phyloP scores from a whole-genome alignment of 2,329 filamentous ascomycete species.

The Pyrenophora graminea region DNA sequence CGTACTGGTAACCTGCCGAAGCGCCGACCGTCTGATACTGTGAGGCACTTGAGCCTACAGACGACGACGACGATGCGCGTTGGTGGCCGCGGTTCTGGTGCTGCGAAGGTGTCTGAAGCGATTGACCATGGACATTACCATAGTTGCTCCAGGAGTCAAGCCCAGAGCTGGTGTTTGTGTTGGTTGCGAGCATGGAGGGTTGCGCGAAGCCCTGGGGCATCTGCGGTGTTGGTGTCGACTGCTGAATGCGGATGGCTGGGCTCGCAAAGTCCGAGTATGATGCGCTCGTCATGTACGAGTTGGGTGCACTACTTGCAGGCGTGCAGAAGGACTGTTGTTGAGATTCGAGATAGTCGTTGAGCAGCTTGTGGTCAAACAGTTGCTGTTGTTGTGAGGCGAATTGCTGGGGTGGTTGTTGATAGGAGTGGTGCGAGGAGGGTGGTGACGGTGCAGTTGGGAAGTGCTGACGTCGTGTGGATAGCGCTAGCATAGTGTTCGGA shows the following conservation, averaged over 20 bases:
- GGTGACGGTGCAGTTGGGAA: slow-evolving; percentile 37
- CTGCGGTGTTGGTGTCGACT: slow-evolving; percentile 47
- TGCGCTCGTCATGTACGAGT: slow-evolving; percentile 42
- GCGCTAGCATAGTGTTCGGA: slow-evolving; percentile 44
- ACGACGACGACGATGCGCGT: slow-evolving; percentile 47
- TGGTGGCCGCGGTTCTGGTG: slow-evolving; percentile 41
- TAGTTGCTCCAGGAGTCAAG: slow-evolving; percentile 41
- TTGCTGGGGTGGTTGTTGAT: slow-evolving; percentile 33
- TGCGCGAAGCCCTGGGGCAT: slow-evolving; percentile 33
- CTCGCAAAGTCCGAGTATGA: slow-evolving; percentile 42
- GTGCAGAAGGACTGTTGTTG: slow-evolving; percentile 37
- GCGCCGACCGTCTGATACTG: slow-evolving; percentile 40
- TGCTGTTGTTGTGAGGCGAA: slow-evolving; percentile 26
- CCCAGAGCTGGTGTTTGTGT: slow-evolving; percentile 28
- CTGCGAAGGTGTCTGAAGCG: slow-evolving; percentile 40
- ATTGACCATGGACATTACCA: slow-evolving; percentile 39
- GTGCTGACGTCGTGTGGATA: slow-evolving; percentile 46
- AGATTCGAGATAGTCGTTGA: slow-evolving; percentile 46
- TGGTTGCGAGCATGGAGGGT: slow-evolving; percentile 37
- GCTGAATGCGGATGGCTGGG: slow-evolving; percentile 48
- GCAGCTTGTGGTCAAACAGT: slow-evolving; percentile 40
- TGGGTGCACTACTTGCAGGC: slow-evolving; percentile 18
- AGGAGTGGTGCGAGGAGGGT: slow-evolving; percentile 35
- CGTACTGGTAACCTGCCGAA: slow-evolving; percentile 46
- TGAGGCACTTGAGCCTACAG: slow-evolving; percentile 44